A percentile compares a stretch with the other conserved stretches of the same genome.
phyloP scores from a whole-genome alignment of 129 eudicot genomes.

The Kitagawia praeruptora region DNA sequence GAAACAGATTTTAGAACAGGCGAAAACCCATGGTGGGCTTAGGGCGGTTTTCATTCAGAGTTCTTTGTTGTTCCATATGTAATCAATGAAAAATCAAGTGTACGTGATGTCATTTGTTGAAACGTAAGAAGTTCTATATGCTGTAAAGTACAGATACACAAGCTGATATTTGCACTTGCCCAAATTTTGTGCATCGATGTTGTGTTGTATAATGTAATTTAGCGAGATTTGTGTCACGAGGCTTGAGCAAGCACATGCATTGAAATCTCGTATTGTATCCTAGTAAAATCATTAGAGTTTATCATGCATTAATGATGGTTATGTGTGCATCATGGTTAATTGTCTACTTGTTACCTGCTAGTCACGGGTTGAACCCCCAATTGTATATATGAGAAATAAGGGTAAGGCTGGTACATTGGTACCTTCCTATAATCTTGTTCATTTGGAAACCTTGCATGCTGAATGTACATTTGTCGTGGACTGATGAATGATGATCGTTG shows the following conservation, averaged over 20 bases:
- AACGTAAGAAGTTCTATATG: background rate
- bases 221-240: background rate
- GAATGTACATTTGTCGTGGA: too few species aligned
- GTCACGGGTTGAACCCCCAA: too few species aligned
- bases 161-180: background rate
- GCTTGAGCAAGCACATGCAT: background rate
- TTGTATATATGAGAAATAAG: too few species aligned
- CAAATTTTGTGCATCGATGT: background rate
- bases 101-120: conserved; percentile 8
- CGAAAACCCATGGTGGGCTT: conserved; percentile 91
- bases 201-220: background rate
- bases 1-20: conserved; percentile 89
- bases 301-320: too few species aligned
- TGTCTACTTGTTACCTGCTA: too few species aligned
- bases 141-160: conserved; percentile 13
- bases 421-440: too few species aligned
- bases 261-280: background rate
- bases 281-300: too few species aligned
- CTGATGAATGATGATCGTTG: too few species aligned
- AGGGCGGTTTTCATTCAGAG: background rate
- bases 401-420: too few species aligned
- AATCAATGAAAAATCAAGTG: background rate
- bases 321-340: too few species aligned
- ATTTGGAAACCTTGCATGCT: too few species aligned
- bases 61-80: conserved; percentile 1